Conservation (phyloP, 805 yeast genomes). For the Pichia cabralensis region DNA sequence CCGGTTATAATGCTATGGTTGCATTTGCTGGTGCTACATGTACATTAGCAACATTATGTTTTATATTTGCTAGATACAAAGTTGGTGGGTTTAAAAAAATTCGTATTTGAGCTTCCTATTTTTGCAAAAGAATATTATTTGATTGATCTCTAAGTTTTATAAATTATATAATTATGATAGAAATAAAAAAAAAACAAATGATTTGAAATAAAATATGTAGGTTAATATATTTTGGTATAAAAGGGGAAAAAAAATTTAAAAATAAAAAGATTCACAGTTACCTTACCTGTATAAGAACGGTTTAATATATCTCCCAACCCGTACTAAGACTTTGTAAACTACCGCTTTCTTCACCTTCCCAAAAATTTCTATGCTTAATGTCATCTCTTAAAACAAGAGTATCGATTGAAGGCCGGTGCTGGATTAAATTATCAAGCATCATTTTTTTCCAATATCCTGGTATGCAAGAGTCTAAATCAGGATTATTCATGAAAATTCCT, state of each 20-base stretch:
- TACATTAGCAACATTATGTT: conserved; percentile 15
- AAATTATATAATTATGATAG: too few species aligned
- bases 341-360: conserved; percentile 8
- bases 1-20: conserved; percentile 24
- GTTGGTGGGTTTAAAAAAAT: conserved; percentile 16
- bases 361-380: conserved; percentile 3
- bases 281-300: too few species aligned
- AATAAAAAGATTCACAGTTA: too few species aligned
- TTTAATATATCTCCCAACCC: too few species aligned
- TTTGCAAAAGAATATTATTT: too few species aligned
- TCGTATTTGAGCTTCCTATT: too few species aligned
- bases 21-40: conserved; percentile 25
- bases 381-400: conserved; percentile 5
- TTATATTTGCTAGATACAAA: conserved; percentile 14
- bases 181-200: too few species aligned
- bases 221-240: too few species aligned
- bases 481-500: conserved; percentile 21
- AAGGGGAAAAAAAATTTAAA: too few species aligned
- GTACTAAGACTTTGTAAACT: conserved; percentile 8
- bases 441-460: conserved; percentile 22
- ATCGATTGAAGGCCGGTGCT: too few species aligned
- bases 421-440: conserved; percentile 17
- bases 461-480: conserved; percentile 21
- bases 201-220: too few species aligned
- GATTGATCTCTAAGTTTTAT: too few species aligned